Base-by-base conservation (phyloP, 345 rosid genomes). In the Rhizophora mangle region DNA sequence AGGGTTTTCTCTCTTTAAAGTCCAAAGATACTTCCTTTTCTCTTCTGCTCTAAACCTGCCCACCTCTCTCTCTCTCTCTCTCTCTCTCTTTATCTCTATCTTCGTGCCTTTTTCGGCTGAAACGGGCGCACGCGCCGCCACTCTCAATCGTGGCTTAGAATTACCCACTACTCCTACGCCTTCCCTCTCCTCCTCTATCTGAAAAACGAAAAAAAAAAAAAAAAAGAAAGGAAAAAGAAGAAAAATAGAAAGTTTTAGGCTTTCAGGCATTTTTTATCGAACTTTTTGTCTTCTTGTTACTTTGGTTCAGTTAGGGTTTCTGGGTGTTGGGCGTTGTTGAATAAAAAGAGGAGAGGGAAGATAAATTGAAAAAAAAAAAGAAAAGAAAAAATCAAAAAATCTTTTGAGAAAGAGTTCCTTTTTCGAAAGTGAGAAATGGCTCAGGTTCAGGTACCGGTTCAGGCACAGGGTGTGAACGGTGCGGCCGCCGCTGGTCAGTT, bases 341-440 rank as follows among this genome's bases (percentile, higher is more conserved):
- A 62, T 62, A 62, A 62, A 19, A 37, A 36, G 65, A 62, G 65
- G 65, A 62, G 65, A 62, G 65, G 65, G 65, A 62, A 32, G 65
- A 62, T 2, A 34, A 62, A 18, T 7, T 37, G 22, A 13, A 62
- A 62, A 62, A 36, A 36, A 34, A 34, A 29, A 5, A 20, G 3
- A 36, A 36, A 21, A 58, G 0, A 2, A 3, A 13, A 43, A 43
- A 31, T 31, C 34, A 43, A 43, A 43, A 11, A 43, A 43, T 11
- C 16, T 15, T 43, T 43, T 13, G 49, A 43, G 18, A 39, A 39
- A 10, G 15, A 43, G 5, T 11, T 39, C 2, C 15, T 19, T 37
- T 32, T 21, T n/a, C 3, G 24, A 24, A 32, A 21, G 15, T 1
- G 37, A 62, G 16, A 34, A 62, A 62, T 62, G 65, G 65, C 65